Evolutionary conservation across 148 eudicot genomes (phyloP).

Genomic region (Cornus kousa): DNA sequence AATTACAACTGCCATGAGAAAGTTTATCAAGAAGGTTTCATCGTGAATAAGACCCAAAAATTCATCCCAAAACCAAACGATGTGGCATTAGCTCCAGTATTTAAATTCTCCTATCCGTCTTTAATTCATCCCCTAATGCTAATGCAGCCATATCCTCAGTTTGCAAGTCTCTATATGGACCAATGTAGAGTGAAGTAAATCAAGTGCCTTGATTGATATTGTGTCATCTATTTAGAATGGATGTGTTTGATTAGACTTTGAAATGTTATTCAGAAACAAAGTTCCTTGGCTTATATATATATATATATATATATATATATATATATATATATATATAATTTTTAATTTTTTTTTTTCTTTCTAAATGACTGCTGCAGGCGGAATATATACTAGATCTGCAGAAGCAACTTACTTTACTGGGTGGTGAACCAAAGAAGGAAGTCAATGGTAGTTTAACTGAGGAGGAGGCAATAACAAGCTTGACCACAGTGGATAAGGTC

Average conservation of each 20-base stretch:
- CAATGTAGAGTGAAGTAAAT: background rate
- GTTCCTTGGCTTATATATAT: background rate
- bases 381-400: constrained; percentile 88
- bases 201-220: background rate
- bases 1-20: too few species aligned
- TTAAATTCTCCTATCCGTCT: too few species aligned
- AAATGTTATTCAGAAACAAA: background rate
- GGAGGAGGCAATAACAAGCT: constrained; percentile 55
- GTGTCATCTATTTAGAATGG: background rate
- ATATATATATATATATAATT: too few species aligned
- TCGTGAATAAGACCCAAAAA: too few species aligned
- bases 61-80: too few species aligned
- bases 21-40: too few species aligned
- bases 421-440: constrained; percentile 55
- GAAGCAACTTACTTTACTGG: constrained; percentile 77
- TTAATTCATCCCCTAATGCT: too few species aligned
- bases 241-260: background rate
- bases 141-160: too few species aligned
- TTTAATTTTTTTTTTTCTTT: too few species aligned
- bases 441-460: constrained; percentile 51
- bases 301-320: too few species aligned
- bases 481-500: constrained; percentile 77
- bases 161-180: background rate
- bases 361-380: constrained; percentile 54
- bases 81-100: too few species aligned